phyloP scores from a whole-genome alignment of 768 basidiomycete genomes.

The Boletus huronensis region DNA sequence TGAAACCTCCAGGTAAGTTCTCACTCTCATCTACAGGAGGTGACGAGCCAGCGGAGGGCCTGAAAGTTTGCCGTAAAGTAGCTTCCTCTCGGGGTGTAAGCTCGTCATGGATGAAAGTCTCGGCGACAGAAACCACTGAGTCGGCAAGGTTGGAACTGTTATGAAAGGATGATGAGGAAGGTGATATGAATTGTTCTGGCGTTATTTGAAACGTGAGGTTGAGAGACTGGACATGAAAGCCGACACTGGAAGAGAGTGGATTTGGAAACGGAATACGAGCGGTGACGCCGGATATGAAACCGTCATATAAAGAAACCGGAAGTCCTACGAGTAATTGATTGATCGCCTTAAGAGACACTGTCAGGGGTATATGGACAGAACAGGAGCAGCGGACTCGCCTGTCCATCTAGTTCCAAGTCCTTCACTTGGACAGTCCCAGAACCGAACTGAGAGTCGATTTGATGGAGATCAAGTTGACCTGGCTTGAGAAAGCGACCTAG shows the following conservation, averaged over 20 bases:
- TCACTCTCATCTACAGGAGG: slow-evolving; percentile 34
- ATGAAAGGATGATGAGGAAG: slow-evolving; percentile 9
- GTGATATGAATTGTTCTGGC: slow-evolving; percentile 17
- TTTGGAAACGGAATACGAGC: slow-evolving; percentile 85
- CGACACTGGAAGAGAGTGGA: slow-evolving; percentile 69
- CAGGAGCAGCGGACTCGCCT: slow-evolving; percentile 46
- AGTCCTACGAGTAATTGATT: slow-evolving; percentile 62
- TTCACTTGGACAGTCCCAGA: slow-evolving; percentile 85
- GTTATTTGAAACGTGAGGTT: slow-evolving; percentile 61
- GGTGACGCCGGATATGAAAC: slow-evolving; percentile 69
- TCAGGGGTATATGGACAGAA: slow-evolving; percentile 13
- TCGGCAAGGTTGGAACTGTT: slow-evolving; percentile 53
- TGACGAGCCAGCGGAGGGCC: slow-evolving; percentile 37
- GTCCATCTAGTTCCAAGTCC: slow-evolving; percentile 72
- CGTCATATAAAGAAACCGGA: slow-evolving; percentile 66
- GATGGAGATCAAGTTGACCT: slow-evolving; percentile 81
- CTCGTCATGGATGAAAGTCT: slow-evolving; percentile 84
- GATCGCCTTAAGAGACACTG: slow-evolving; percentile 56
- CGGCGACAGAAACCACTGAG: slow-evolving; percentile 81
- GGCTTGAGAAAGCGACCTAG: slow-evolving; percentile 86
- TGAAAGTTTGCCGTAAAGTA: slow-evolving; percentile 65
- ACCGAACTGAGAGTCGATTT: slow-evolving; percentile 92
- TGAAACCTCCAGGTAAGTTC: slow-evolving; percentile 65
- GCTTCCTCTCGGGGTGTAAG: slow-evolving; percentile 69
- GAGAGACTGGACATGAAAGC: slow-evolving; percentile 64